phyloP scores from a whole-genome alignment of 371 early-diverging fungal genomes.

The Mucor velutinosus region DNA sequence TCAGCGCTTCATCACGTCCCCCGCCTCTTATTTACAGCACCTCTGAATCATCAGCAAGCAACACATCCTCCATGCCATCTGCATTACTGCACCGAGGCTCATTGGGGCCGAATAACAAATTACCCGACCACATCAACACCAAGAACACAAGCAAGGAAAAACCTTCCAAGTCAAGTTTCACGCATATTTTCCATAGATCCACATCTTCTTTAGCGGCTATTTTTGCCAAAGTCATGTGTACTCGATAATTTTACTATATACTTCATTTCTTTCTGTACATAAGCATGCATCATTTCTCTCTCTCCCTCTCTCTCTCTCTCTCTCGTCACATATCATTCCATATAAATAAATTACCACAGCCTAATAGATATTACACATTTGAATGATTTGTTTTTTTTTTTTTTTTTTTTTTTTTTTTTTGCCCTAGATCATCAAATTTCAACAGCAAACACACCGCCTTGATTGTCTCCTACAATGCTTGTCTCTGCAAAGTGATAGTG shows the following conservation, averaged over 20 bases:
- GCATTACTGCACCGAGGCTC: background rate
- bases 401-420: slow-evolving; percentile 4
- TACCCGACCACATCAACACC: background rate
- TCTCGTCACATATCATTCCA: too few species aligned
- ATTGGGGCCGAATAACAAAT: background rate
- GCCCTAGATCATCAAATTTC: slow-evolving; percentile 19
- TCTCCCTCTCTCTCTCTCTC: too few species aligned
- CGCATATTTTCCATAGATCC: slow-evolving; percentile 14
- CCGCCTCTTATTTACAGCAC: background rate
- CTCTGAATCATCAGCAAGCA: background rate
- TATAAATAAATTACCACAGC: too few species aligned
- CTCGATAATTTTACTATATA: slow-evolving; percentile 2
- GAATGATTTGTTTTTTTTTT: too few species aligned
- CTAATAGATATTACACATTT: too few species aligned
- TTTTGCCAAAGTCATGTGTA: slow-evolving; percentile 20
- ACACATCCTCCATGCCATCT: background rate
- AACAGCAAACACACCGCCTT: slow-evolving; percentile 51
- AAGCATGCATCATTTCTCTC: background rate
- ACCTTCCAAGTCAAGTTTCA: slow-evolving; percentile 1
- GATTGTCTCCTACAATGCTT: slow-evolving; percentile 42
- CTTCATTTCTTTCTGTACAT: background rate
- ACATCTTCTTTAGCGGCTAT: slow-evolving; percentile 13
- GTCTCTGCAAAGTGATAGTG: slow-evolving; percentile 50
- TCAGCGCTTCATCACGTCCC: background rate
- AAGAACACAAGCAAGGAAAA: background rate